Evolutionary conservation across 176 grass and related monocot genomes (phyloP).

Genomic region (Dendrocalamus sinicus): DNA sequence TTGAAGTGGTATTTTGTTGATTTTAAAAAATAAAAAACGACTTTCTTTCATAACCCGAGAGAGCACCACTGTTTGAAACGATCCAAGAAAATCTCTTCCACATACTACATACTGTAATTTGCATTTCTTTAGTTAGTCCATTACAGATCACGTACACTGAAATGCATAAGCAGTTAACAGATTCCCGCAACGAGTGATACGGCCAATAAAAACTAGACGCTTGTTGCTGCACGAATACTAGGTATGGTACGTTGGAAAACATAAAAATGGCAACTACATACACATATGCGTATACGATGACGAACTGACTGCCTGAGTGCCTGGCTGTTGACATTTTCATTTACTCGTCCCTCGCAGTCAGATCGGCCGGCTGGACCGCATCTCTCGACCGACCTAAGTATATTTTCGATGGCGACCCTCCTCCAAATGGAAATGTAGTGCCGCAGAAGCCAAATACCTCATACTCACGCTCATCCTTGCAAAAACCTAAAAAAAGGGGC

Average conservation of each 20-base stretch:
- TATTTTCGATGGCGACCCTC: constrained; percentile 60
- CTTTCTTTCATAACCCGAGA: too few relatives aligned
- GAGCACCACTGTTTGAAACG: background rate
- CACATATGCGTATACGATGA: background rate
- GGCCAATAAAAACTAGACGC: background rate
- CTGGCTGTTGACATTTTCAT: constrained; percentile 1
- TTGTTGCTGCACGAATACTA: background rate
- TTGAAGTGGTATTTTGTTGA: too few relatives aligned
- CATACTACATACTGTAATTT: background rate
- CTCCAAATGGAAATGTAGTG: constrained; percentile 68
- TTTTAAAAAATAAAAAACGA: too few relatives aligned
- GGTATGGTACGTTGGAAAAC: background rate
- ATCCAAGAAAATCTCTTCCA: background rate
- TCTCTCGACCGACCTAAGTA: constrained; percentile 66
- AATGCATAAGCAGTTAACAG: background rate
- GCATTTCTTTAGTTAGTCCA: background rate
- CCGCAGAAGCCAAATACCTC: constrained; percentile 47
- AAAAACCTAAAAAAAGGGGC: constrained; percentile 9
- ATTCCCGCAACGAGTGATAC: too few relatives aligned
- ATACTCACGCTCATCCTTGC: constrained; percentile 39
- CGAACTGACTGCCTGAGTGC: background rate
- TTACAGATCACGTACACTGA: background rate
- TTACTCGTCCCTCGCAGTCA: background rate
- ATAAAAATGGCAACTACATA: background rate
- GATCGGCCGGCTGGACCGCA: constrained; percentile 21